A percentile compares a stretch with the other conserved stretches of the same genome.
phyloP scores from a whole-genome alignment of 1,284 basidiomycete species.

The Fistulina hepatica region DNA sequence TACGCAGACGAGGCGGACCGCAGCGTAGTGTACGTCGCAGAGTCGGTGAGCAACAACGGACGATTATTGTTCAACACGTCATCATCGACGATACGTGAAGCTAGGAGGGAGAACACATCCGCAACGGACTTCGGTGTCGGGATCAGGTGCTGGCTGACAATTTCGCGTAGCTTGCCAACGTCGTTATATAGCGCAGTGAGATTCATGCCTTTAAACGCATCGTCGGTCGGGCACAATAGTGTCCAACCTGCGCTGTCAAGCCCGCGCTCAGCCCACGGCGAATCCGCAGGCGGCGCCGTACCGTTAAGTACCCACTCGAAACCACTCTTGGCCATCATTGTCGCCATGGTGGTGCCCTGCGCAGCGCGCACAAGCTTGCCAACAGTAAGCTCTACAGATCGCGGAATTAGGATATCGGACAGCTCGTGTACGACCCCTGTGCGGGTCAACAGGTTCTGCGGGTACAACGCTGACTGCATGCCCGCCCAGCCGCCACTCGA shows the following conservation, averaged over 20 bases:
- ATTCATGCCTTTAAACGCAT: conserved; percentile 86
- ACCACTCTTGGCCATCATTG: conserved; percentile 72
- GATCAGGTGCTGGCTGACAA: conserved; percentile 88
- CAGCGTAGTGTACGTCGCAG: conserved; percentile 65
- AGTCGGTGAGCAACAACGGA: conserved; percentile 64
- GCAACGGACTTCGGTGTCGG: conserved; percentile 28
- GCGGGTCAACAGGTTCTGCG: conserved; percentile 63
- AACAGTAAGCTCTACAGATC: conserved; percentile 77
- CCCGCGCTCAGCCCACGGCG: conserved; percentile 42
- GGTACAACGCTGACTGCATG: conserved; percentile 46
- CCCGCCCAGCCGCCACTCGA: conserved; percentile 69
- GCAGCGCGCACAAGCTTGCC: conserved; percentile 87
- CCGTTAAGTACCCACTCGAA: conserved; percentile 88
- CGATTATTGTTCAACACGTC: conserved; percentile 48
- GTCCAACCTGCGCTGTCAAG: conserved; percentile 57
- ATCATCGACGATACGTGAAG: conserved; percentile 18
- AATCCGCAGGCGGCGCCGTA: conserved; percentile 57
- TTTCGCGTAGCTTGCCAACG: conserved; percentile 43
- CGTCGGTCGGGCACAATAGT: conserved; percentile 83
- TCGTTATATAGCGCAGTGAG: conserved; percentile 69
- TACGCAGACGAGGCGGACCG: conserved; percentile 52
- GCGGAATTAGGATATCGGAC: conserved; percentile 81
- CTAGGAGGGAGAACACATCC: conserved; percentile 1
- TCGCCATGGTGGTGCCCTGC: conserved; percentile 80
- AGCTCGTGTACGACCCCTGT: conserved; percentile 91